Conservation (phyloP, 352 stramenopile genomes). For the Phytophthora uliginosa region DNA sequence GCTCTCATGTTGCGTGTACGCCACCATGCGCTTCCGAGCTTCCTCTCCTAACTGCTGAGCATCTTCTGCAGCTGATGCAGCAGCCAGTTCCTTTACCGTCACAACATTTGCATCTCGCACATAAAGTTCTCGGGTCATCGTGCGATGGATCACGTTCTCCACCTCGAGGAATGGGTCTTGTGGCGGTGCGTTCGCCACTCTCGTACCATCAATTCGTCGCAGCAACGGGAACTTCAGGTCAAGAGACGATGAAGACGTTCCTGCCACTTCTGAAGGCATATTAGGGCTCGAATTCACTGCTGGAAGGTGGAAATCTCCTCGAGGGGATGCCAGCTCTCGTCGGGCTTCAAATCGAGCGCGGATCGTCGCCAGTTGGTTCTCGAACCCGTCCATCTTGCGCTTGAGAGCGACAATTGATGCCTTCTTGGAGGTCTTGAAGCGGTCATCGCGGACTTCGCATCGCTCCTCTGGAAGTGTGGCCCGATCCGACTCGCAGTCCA, state of each 20-base stretch:
- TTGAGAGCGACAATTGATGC: neutral
- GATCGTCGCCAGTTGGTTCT: slow-evolving; percentile 54
- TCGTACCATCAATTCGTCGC: slow-evolving; percentile 32
- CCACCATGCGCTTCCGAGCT: slow-evolving; percentile 64
- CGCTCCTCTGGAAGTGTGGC: slow-evolving; percentile 8
- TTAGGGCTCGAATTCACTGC: slow-evolving; percentile 13
- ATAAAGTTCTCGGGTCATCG: slow-evolving; percentile 40
- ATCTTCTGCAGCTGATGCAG: slow-evolving; percentile 41
- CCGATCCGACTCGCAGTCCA: slow-evolving; percentile 24
- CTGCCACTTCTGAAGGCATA: too few species aligned
- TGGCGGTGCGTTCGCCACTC: slow-evolving; percentile 20
- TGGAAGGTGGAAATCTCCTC: slow-evolving; percentile 18
- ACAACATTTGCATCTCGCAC: slow-evolving; percentile 40
- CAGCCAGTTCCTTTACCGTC: slow-evolving; percentile 37
- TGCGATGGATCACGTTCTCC: slow-evolving; percentile 50
- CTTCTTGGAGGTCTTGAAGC: slow-evolving; percentile 13
- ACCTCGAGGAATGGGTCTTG: slow-evolving; percentile 43
- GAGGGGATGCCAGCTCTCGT: slow-evolving; percentile 9
- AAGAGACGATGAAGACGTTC: neutral
- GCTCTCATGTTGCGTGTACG: slow-evolving; percentile 67
- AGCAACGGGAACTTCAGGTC: slow-evolving; percentile 50
- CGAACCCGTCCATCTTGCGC: slow-evolving; percentile 57
- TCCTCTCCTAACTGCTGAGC: slow-evolving; percentile 68
- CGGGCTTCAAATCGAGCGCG: slow-evolving; percentile 44
- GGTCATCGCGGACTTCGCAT: slow-evolving; percentile 4